Percentiles rank a stretch among this genome's conserved stretches.
Evolutionary conservation across 1,139 yeast genomes (phyloP).

Genomic region (Blastobotrys apis): DNA sequence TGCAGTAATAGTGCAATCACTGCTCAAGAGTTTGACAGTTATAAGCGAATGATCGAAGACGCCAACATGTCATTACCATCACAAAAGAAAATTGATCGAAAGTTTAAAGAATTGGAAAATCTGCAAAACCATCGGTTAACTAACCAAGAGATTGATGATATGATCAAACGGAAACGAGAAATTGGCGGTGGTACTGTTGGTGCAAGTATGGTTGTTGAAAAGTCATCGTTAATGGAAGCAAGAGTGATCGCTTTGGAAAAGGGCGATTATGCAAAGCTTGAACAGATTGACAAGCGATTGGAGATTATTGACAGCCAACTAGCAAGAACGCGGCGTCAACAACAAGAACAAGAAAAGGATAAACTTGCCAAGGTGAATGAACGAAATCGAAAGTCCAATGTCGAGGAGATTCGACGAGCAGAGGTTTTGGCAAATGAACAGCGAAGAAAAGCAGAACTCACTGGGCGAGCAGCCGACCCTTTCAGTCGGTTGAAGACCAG

Average conservation of each 20-base stretch:
- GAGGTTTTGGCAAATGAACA: slow-evolving; percentile 62
- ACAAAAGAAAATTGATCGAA: slow-evolving; percentile 60
- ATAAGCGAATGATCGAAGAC: slow-evolving; percentile 55
- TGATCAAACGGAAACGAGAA: slow-evolving; percentile 68
- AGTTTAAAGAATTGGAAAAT: slow-evolving; percentile 54
- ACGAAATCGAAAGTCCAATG: slow-evolving; percentile 79
- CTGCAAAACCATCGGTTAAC: slow-evolving; percentile 66
- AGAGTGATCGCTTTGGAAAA: slow-evolving; percentile 72
- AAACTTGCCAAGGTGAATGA: slow-evolving; percentile 63
- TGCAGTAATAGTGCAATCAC: slow-evolving; percentile 75
- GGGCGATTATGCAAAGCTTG: slow-evolving; percentile 49
- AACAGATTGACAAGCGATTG: slow-evolving; percentile 52
- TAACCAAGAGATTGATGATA: slow-evolving; percentile 71
- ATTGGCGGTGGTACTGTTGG: slow-evolving; percentile 55
- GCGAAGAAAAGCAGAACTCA: slow-evolving; percentile 45
- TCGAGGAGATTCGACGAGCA: slow-evolving; percentile 71
- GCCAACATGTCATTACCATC: slow-evolving; percentile 61
- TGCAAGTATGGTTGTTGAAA: slow-evolving; percentile 74
- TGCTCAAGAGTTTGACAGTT: slow-evolving; percentile 68
- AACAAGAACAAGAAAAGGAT: slow-evolving; percentile 26
- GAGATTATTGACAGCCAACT: slow-evolving; percentile 20
- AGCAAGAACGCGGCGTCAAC: slow-evolving; percentile 10
- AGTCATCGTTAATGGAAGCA: slow-evolving; percentile 68
- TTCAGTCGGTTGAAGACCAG: slow-evolving; percentile 84
- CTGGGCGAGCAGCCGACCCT: slow-evolving; percentile 65